Base-by-base conservation (phyloP, 805 yeast genomes). In the Myxozyma geophila region DNA sequence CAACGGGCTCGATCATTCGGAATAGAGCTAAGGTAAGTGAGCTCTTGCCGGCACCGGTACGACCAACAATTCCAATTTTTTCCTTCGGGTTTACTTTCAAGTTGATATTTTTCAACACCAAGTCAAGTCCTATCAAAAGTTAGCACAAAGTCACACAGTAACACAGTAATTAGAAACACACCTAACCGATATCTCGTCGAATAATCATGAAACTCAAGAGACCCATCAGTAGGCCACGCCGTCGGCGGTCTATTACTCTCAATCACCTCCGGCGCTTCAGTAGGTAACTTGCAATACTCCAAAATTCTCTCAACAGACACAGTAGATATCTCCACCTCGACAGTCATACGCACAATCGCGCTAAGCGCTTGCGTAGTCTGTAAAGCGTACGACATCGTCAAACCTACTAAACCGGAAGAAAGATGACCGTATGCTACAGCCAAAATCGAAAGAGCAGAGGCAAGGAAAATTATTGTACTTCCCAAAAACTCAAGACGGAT, bases 341-440 rank as follows among this genome's bases (percentile, higher is more conserved):
- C 99, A 0, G 97, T 90, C 98, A 92, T 92, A 78, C 99, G 85
- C 37, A 95, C 98, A 77, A 95, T 91, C 97, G 97, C 90, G 76
- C 92, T 92, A 77, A 95, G 82, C 0, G 97, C 83, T 76, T 90
- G 96, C 0, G 99, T 95, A 62, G 92, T 83, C 75, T 91, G 96
- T 67, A 95, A 81, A 1, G 99, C 93, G 76, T 95, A 95, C 50
- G 96, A 88, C 70, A 95, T 89, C 21, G 97, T 88, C 72, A 95
- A 81, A 80, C 99, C 99, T 72, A 92, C 92, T 74, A 89, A 79
- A 77, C 98, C 99, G n/a, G 97, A 90, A 19, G 92, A 83, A 40
- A 93, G 81, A 19, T 78, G 76, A 9, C 97, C 96, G 19, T 82
- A 79, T 60, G 79, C 82, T 68, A 92, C 80, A 33, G 92, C 83